These are phyloP conservation scores for Prunus campanulata DNA, from an alignment of 306 rosid genomes.

Conservation along the genomic window DNA sequence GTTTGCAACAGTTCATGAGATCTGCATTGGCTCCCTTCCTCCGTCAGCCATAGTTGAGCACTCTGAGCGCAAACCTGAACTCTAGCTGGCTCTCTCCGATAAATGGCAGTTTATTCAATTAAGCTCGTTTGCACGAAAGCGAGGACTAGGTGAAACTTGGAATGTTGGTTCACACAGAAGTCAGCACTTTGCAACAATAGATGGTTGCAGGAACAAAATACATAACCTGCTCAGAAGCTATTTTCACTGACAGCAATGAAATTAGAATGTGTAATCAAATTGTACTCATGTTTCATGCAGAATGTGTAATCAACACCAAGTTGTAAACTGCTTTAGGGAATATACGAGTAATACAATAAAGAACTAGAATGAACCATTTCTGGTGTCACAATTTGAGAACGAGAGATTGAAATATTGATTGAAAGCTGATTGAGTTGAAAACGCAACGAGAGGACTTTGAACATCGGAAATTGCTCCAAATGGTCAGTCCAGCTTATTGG, in stretches of 20 bases:
- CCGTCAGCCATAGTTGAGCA: slow-evolving; percentile 85
- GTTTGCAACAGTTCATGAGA: slow-evolving; percentile 76
- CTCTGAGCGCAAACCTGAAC: slow-evolving; percentile 44
- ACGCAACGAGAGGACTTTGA: no score
- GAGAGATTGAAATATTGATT: neutral
- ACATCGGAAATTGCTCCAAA: no score
- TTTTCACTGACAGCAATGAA: slow-evolving; percentile 12
- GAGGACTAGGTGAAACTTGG: neutral
- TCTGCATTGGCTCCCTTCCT: slow-evolving; percentile 70
- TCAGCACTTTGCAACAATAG: neutral
- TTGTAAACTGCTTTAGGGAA: neutral
- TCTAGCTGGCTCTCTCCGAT: slow-evolving; percentile 20
- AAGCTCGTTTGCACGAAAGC: neutral
- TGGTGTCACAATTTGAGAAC: neutral
- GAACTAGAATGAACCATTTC: neutral
- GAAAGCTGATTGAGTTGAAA: no score
- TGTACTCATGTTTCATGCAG: slow-evolving; percentile 13
- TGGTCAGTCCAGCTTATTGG: no score
- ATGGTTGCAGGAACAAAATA: slow-evolving; percentile 3
- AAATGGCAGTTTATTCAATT: slow-evolving; percentile 1
- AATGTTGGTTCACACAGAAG: slow-evolving; percentile 10
- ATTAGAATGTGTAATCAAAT: neutral
- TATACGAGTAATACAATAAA: slow-evolving; percentile 7
- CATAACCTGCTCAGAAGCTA: slow-evolving; percentile 5
- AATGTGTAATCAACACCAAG: slow-evolving; percentile 4